These are phyloP conservation scores for Irpex rosettiformis DNA, from an alignment of 1,284 basidiomycete species.

Conservation along the genomic window DNA sequence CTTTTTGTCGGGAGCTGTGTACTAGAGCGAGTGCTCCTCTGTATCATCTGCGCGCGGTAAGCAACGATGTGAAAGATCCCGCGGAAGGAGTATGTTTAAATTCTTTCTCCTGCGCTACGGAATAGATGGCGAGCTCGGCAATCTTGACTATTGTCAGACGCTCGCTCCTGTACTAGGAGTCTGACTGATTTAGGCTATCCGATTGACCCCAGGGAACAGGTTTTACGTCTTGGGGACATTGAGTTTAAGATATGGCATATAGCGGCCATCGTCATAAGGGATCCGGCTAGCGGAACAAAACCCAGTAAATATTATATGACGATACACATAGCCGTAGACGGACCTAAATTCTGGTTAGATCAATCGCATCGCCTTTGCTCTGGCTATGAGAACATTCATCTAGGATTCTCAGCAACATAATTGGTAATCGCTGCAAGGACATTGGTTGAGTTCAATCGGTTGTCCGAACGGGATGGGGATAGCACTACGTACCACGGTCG, in stretches of 20 bases:
- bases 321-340: not conserved
- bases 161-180: not conserved
- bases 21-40: not conserved
- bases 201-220: not conserved
- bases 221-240: not conserved
- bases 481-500: constrained; percentile 8
- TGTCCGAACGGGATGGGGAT: constrained; percentile 9
- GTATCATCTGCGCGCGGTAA: not conserved
- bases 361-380: not conserved
- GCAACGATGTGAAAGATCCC: not conserved
- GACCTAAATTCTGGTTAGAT: not conserved
- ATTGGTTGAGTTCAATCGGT: not conserved
- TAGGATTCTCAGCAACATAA: not conserved
- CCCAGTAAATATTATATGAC: not conserved
- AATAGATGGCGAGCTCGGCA: not conserved
- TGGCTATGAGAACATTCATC: not conserved
- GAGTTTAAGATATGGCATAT: not conserved
- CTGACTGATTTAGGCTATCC: not conserved
- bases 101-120: not conserved
- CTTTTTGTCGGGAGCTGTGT: not conserved
- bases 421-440: not conserved
- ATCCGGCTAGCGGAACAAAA: not conserved
- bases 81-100: not conserved
- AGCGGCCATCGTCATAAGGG: not conserved
- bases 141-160: not conserved